Conservation (phyloP, 2,329 filamentous ascomycete genomes). For the Celoporthe dispersa region DNA sequence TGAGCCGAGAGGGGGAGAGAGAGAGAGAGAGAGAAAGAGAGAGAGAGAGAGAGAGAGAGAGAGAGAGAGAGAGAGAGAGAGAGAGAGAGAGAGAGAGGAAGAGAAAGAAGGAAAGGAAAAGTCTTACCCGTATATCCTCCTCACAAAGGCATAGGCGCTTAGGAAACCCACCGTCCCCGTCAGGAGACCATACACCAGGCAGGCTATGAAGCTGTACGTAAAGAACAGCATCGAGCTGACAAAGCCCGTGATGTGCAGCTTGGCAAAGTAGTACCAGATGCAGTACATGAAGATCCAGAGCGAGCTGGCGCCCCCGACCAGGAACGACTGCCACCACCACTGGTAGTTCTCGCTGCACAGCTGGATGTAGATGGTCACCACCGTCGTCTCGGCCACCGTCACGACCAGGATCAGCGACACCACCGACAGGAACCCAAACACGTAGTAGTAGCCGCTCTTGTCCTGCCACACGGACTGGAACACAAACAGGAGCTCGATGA, state of each 20-base stretch:
- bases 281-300: conserved; percentile 85
- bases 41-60: too few relatives aligned
- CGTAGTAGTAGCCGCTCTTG: conserved; percentile 90
- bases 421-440: conserved; percentile 83
- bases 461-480: conserved; percentile 90
- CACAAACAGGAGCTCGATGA: conserved; percentile 84
- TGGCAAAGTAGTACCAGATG: conserved; percentile 81
- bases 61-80: too few relatives aligned
- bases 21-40: too few relatives aligned
- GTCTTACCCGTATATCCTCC: conserved; percentile 76
- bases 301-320: conserved; percentile 75
- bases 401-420: conserved; percentile 74
- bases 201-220: conserved; percentile 81
- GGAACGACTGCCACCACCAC: conserved; percentile 92
- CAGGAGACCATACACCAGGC: conserved; percentile 77
- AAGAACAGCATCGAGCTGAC: conserved; percentile 84
- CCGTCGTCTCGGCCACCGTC: conserved; percentile 80
- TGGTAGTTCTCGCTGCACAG: conserved; percentile 85
- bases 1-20: too few relatives aligned
- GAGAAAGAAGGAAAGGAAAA: too few relatives aligned
- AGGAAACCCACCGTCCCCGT: conserved; percentile 86
- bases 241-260: conserved; percentile 80
- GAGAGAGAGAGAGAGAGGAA: too few relatives aligned
- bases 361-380: conserved; percentile 82
- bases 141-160: conserved; percentile 81